Base-by-base conservation (phyloP, 495 filamentous ascomycete species). In the Penicillium verhagenii region DNA sequence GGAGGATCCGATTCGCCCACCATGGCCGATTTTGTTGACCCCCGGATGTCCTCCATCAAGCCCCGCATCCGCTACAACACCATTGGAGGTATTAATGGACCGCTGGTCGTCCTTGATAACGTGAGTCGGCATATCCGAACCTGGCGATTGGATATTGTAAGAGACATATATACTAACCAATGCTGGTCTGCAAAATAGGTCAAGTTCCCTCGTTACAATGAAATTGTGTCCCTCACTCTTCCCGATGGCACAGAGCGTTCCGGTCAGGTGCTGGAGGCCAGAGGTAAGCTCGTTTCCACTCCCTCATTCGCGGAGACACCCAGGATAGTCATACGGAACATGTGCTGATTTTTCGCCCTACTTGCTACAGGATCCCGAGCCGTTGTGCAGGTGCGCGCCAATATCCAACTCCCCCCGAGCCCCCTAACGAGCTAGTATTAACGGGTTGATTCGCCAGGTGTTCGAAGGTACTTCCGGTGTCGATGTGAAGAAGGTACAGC, bases 391-490 rank as follows among this genome's bases (percentile, higher is more conserved):
- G 88, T 90, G 82, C 59, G 70, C 47, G 51, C 28, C 24, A 35
- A 52, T 14, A 53, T 31, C 26, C 47, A 6, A 38, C 47, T 35
- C 52, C 24, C 4, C 54, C 7, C 37, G 37, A 51, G 42, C 31
- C 58, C 14, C 52, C 47, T 51, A 16, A 40, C 25, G 53, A 57
- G 58, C 24, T 51, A 49, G 64, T 71, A 60, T 70, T 56, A 52
- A 56, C 21, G 54, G 19, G 52, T 39, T 53, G 40, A 56, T 58
- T 57, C 35, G 26, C 53, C 79, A 96, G 89, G 93, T 99, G 54
- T 99, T 97, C 72, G 95, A 99, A 77, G 95, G 95, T 58, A 99
- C 95, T 57, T 65, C 92, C 5, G 95, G 95, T 66, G 90, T 97
- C 65, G 95, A 99, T 81, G 95, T 97, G 57, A 97, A 97, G 82